Evolutionary conservation across 1,139 yeast species (phyloP).

Genomic region (Debaryomyces nepalensis): DNA sequence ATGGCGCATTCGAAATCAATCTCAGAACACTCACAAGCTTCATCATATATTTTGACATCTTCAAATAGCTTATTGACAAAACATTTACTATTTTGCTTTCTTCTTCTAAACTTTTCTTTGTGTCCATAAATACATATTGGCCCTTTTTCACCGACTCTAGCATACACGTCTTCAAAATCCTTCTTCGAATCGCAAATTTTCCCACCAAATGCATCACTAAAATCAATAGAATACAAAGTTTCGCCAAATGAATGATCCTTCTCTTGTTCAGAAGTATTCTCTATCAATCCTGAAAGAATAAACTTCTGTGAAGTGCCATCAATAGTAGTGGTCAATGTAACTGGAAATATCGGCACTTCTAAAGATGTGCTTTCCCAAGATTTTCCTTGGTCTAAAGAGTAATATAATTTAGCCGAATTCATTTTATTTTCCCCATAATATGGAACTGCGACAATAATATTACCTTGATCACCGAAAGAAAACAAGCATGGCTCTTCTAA

Average conservation of each 20-base stretch:
- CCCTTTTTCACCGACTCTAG: conserved; percentile 54
- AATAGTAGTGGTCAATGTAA: conserved; percentile 58
- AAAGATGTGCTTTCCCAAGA: conserved; percentile 61
- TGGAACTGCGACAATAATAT: conserved; percentile 68
- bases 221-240: conserved; percentile 58
- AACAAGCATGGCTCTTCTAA: conserved; percentile 59
- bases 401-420: conserved; percentile 43
- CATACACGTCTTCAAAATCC: conserved; percentile 75
- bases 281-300: conserved; percentile 53
- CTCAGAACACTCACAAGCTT: conserved; percentile 67
- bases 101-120: conserved; percentile 65
- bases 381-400: conserved; percentile 76
- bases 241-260: conserved; percentile 21
- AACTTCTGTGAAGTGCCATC: conserved; percentile 76
- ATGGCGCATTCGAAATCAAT: conserved; percentile 75
- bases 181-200: conserved; percentile 47
- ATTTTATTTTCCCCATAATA: conserved; percentile 29
- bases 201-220: conserved; percentile 59
- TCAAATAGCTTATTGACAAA: conserved; percentile 63
- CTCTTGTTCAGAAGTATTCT: conserved; percentile 23
- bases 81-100: conserved; percentile 73
- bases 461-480: conserved; percentile 82
- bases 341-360: conserved; percentile 53
- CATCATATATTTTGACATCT: conserved; percentile 60
- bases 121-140: conserved; percentile 79